Conservation (phyloP, 2,329 filamentous ascomycete genomes). For the Venturia pyrina region DNA sequence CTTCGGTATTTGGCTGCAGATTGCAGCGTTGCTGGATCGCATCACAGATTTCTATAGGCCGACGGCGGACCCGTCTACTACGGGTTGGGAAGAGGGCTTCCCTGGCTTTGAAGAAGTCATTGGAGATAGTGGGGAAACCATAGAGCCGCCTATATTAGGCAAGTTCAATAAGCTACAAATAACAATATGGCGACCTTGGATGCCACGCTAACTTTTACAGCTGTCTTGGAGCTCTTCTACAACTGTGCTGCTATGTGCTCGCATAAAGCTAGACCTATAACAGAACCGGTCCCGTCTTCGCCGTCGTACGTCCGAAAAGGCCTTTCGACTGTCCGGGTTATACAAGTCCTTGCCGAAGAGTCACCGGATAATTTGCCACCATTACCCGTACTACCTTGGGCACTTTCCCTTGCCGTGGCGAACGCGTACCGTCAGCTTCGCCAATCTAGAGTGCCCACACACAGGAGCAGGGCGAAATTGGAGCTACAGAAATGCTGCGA, state of each 20-base stretch:
- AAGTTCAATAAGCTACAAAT: constrained; percentile 9
- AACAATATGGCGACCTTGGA: constrained; percentile 13
- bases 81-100: constrained; percentile 38
- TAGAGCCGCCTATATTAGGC: constrained; percentile 28
- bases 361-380: constrained; percentile 37
- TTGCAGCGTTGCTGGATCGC: constrained; percentile 35
- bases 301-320: constrained; percentile 44
- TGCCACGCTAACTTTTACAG: constrained; percentile 21
- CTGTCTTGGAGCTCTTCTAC: constrained; percentile 46
- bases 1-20: constrained; percentile 38
- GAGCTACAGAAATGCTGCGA: constrained; percentile 35
- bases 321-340: constrained; percentile 45
- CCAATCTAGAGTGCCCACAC: constrained; percentile 38
- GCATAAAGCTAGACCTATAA: constrained; percentile 38
- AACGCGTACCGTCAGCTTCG: constrained; percentile 49
- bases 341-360: constrained; percentile 40
- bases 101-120: constrained; percentile 37
- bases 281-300: constrained; percentile 36
- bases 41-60: constrained; percentile 40
- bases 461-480: constrained; percentile 36
- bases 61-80: constrained; percentile 28
- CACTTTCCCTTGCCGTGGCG: constrained; percentile 44
- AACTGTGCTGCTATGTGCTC: constrained; percentile 47
- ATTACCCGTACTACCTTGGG: constrained; percentile 46
- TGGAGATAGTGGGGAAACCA: constrained; percentile 28